Base-by-base conservation (phyloP, 352 stramenopile genomes). In the Plasmopara muralis region DNA sequence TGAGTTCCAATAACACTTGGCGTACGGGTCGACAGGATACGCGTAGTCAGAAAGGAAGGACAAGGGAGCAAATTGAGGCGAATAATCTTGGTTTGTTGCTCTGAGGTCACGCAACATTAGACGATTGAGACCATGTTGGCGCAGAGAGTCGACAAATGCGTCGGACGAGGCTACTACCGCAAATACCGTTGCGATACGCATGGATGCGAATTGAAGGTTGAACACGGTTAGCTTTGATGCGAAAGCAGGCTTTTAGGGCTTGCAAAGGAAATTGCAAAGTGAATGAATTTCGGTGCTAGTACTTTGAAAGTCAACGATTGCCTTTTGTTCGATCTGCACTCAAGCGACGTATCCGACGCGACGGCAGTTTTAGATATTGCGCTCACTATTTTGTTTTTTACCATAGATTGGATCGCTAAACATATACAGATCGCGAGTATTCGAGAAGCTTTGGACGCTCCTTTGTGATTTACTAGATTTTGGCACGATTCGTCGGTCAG, bases 111-210 rank as follows among this genome's bases (percentile, higher is more conserved):
- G 47, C 9, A 55, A 30, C 35, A 55, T 41, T 14, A 38, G 18
- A 43, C 53, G 51, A 4, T 33, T n/a, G n/a, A n/a, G n/a, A n/a
- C n/a, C n/a, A n/a, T n/a, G n/a, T n/a, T n/a, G 53, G n/a, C 9
- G 42, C 44, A 60, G 30, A 7, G 53, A 44, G 45, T 54, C 37
- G 13, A 54, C 47, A 35, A 56, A 40, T 3, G 33, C 15, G 10
- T 33, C 40, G 40, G 49, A 55, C 8, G 47, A 33, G 13, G 46
- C 13, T 13, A 49, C 54, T 34, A 61, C 46, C 12, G 54, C 47
- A 6, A 61, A 33, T 13, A 61, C 41, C 35, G 54, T 50, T 29
- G 54, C 41, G 54, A 61, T 61, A 30, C 54, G 47, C 54, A 61
- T 61, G 33, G 16, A 47, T 33, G 9, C 16, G 9, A 4, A 14